Base-by-base conservation (phyloP, 164 flowering plant species). In the Houttuynia cordata region DNA sequence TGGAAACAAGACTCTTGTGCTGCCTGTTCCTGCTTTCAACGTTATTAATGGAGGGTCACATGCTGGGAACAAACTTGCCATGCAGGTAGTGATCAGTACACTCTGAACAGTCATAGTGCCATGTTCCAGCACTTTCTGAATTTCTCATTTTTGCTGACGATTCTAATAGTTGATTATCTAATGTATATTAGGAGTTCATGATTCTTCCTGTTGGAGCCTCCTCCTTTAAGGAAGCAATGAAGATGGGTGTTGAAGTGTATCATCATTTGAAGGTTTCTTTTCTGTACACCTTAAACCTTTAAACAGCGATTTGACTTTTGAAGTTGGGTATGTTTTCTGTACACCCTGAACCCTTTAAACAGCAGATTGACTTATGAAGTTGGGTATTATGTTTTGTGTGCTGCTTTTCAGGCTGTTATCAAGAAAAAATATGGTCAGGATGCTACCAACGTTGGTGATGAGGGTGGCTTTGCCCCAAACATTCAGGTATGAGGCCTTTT, bases 401-500 rank as follows among this genome's bases (percentile, higher is more conserved):
- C 15, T 10, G 0, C 24, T 24, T 45, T 53, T n/a, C 65, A 77
- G 81, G 53, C 78, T 62, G 78, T 77, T 1, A 77, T 77, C 55
- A 77, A 77, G 72, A 77, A 77, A 62, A 77, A 77, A 63, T 78
- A 75, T 62, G 81, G 78, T 5, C 81, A 78, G 60, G 78, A 78
- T 75, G 81, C 78, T 0, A 75, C 78, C 3, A 75, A 75, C 68
- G 76, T 78, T 65, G 78, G 78, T 53, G 81, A 73, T 66, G 80
- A 77, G 68, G 81, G 81, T 73, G 81, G 78, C 56, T 78, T 78
- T 70, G 81, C 81, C 49, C 81, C 81, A 52, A 78, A 78, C 39
- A 78, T 78, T 64, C 81, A 78, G 75, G 79, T 74, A 23, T 20
- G 53, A 20, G 37, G 22, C 56, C 53, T 62, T 39, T 25, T 10